Evolutionary conservation across 176 grass and related monocot species (phyloP), one percentile per base, ranked within the genome.

Genomic region (Oryza glaberrima): DNA sequence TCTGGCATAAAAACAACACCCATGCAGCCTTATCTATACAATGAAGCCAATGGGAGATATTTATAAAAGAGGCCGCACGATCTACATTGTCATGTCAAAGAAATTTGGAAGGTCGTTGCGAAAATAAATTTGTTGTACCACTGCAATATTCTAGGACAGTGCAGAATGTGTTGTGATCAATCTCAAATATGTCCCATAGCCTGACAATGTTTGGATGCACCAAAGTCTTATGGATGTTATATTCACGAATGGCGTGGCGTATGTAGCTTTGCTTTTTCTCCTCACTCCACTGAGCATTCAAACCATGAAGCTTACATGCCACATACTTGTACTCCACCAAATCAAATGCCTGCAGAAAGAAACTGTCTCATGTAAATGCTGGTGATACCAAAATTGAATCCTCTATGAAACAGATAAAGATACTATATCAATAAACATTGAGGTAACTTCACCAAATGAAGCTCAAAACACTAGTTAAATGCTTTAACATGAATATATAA

Each of bases 191-290:
- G 76, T 99, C 94, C 97, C 94, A 99, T 72, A 99, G 86, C 86
- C 97, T 87, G 76, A 99, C 97, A 46, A 99, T 99, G 77, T 96
- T 92, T 79, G 86, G 92, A 82, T 99, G 97, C 83, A 98, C 93
- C 93, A 98, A 87, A 77, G 91, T 96, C 82, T 99, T 99, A 77
- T 99, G 97, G 84, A 99, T 99, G 85, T 96, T 96, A 85, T 99
- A 96, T 96, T 99, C 97, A 85, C 92, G 89, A 86, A 99, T 92
- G 36, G 94, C 97, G 86, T 99, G 97, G 0, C 97, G 94, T 89
- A 96, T 96, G 70, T 99, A 99, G 76, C 94, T 99, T 82, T 99
- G 94, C 66, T 96, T 96, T 76, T 96, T 99, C 87, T 99, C 94
- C 90, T 96, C 97, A 46, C 94, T 96, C 97, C 97, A 99, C 77